Evolutionary conservation across 257 asterid genomes (phyloP).

Genomic region (Penstemon eatonii): DNA sequence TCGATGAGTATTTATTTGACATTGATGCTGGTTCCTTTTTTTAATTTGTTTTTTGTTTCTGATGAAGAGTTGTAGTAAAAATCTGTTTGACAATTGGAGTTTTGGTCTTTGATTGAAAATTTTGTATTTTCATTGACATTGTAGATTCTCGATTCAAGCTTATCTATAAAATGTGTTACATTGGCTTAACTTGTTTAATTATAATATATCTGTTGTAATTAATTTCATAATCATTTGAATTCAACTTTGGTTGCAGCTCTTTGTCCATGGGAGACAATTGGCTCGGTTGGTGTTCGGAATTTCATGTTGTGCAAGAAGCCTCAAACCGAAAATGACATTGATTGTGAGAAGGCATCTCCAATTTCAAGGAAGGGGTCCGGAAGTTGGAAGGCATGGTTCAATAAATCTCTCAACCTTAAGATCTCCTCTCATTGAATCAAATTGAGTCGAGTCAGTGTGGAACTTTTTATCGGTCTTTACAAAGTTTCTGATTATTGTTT

Average conservation of each 20-base stretch:
- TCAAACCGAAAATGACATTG: conserved; percentile 32
- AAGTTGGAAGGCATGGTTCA: conserved; percentile 81
- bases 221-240: neutral
- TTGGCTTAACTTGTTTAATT: neutral
- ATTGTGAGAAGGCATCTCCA: conserved; percentile 32
- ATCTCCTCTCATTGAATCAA: conserved; percentile 59
- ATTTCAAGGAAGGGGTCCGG: conserved; percentile 50
- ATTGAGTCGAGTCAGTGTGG: neutral
- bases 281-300: conserved; percentile 74
- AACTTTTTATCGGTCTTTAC: neutral
- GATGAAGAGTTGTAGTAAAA: neutral
- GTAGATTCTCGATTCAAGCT: too few species aligned
- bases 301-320: conserved; percentile 91
- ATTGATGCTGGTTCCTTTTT: neutral
- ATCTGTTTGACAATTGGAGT: neutral
- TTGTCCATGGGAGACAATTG: conserved; percentile 84
- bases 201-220: neutral
- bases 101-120: neutral
- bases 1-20: too few species aligned
- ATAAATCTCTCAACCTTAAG: conserved; percentile 63
- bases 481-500: conserved; percentile 8
- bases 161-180: too few species aligned
- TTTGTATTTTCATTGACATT: too few species aligned
- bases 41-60: neutral
- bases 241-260: conserved; percentile 48